These are phyloP conservation scores for Orbilia ellipsospora DNA, from an alignment of 2,329 filamentous ascomycete genomes.

Conservation along the genomic window DNA sequence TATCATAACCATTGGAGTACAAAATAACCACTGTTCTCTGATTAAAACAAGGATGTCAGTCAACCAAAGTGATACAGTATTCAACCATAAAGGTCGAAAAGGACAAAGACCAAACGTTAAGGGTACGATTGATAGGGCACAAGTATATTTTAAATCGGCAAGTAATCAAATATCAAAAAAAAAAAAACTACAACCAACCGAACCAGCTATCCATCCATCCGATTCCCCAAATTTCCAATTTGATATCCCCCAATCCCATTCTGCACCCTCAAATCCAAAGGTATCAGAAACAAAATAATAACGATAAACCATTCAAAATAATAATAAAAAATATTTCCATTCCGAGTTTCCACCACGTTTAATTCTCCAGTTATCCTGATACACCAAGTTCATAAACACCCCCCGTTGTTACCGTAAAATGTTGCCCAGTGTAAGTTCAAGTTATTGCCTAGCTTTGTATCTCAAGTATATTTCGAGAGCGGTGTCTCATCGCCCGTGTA, in stretches of 20 bases:
- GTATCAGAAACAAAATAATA: constrained; percentile 3
- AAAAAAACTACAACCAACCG: not conserved
- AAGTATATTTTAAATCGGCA: not conserved
- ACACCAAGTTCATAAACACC: not conserved
- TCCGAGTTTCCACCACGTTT: not conserved
- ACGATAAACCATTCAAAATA: not conserved
- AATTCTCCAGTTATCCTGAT: not conserved
- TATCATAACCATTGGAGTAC: no score
- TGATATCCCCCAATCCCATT: not conserved
- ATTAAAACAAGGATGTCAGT: no score
- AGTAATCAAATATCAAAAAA: not conserved
- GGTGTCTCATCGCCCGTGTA: no score
- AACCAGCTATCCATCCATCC: not conserved
- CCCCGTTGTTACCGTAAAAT: not conserved
- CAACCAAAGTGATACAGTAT: no score
- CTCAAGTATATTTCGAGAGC: no score
- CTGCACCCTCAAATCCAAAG: not conserved
- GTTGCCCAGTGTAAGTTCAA: not conserved
- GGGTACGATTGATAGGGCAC: not conserved
- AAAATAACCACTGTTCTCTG: no score
- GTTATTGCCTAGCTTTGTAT: no score
- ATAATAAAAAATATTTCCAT: not conserved
- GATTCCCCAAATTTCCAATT: constrained; percentile 11
- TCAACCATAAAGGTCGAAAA: not conserved
- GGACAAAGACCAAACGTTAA: not conserved